Base-by-base conservation (phyloP, 768 basidiomycete species). In the Boletus tomentosulus region DNA sequence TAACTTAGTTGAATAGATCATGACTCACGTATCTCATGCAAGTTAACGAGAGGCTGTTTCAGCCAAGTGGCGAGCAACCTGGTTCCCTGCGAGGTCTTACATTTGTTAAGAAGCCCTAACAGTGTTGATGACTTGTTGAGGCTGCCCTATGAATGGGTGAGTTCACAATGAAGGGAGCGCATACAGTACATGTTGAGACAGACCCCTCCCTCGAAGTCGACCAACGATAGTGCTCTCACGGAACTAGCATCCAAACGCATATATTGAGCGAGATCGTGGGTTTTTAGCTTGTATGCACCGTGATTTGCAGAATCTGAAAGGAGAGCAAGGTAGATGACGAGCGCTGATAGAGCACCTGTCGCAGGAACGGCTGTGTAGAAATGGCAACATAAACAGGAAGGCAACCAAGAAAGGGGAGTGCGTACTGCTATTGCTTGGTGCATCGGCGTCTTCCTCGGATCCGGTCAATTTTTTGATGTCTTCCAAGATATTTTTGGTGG, bases 211-310 rank as follows among this genome's bases (percentile, higher is more conserved):
- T 84, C 81, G 25, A 80, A 76, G 51, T 94, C 92, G 27, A 89
- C 82, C 15, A 98, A 73, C 63, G 92, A 92, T 25, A 99, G 73
- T 1, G 97, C 97, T 48, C 88, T 81, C 16, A 98, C 74, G 0
- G 97, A 96, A 57, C 93, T 96, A 2, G 97, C 92, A 66, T 99
- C 97, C 9, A 98, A 80, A 54, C 86, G 87, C 94, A 99, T 97
- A 70, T 87, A 98, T 65, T 91, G 94, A 2, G 89, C 83, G 0
- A 99, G 76, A 66, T 98, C 94, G 65, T 99, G 95, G 0, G 87
- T 89, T 37, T 80, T 80, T 12, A 99, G 78, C 13, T 79, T 83
- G 74, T 86, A 98, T 53, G 85, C 81, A 22, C 85, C 87, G 57
- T 87, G 84, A 62, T 95, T 92, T 3, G 84, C 77, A 6, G 85